A percentile compares a stretch with the other conserved stretches of the same genome.
phyloP scores from a whole-genome alignment of 495 filamentous ascomycete species.

The Trichocladium uniseriatum region DNA sequence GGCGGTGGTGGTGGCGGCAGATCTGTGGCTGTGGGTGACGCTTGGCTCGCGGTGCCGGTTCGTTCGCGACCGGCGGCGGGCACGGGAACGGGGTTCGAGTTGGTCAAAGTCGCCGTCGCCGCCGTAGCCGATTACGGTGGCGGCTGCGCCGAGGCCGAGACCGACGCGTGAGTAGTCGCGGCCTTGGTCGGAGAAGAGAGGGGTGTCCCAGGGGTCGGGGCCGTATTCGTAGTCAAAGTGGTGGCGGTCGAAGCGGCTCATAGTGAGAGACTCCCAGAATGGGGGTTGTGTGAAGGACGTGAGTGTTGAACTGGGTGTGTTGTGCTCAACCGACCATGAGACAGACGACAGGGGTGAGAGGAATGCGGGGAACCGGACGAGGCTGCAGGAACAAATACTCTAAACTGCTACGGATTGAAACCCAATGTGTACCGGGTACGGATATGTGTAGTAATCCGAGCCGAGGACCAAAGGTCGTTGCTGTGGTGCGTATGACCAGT shows the following conservation, averaged over 20 bases:
- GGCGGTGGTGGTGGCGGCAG: not conserved
- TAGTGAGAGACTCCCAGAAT: no score
- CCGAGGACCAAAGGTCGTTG: no score
- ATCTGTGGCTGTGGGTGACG: not conserved
- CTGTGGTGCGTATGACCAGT: no score
- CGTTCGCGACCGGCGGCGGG: not conserved
- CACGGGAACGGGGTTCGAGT: not conserved
- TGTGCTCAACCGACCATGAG: no score
- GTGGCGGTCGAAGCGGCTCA: conserved; percentile 10
- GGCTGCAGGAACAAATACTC: no score
- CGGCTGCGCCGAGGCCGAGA: not conserved
- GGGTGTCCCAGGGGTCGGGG: conserved; percentile 1
- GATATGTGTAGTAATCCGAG: no score
- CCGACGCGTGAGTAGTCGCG: not conserved
- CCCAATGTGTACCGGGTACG: no score
- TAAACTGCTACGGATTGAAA: no score
- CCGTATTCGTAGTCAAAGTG: conserved; percentile 3
- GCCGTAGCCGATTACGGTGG: conserved; percentile 8
- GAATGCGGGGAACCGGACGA: no score
- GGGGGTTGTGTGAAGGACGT: no score
- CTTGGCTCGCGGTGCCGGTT: not conserved
- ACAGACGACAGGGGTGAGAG: no score
- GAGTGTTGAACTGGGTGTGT: not conserved
- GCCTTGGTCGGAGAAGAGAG: not conserved
- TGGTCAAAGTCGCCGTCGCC: conserved; percentile 2